These are phyloP conservation scores for Rubia yunnanensis DNA, from an alignment of 257 asterid genomes.

Conservation along the genomic window DNA sequence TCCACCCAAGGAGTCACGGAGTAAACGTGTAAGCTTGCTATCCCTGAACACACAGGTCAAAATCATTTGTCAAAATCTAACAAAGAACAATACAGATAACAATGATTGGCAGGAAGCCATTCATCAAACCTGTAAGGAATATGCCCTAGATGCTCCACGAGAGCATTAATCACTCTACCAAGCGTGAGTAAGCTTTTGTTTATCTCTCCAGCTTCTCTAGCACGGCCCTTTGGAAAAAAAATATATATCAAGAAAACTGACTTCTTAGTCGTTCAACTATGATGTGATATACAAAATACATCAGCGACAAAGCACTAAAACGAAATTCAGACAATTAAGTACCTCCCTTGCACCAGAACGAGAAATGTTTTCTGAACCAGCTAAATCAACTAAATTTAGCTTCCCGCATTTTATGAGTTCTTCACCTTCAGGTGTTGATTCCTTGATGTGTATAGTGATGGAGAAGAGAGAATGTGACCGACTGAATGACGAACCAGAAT, in stretches of 20 bases:
- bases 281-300: not conserved
- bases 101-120: conserved; percentile 1
- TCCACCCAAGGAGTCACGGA: conserved; percentile 87
- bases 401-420: conserved; percentile 86
- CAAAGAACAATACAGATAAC: conserved; percentile 4
- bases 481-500: conserved; percentile 36
- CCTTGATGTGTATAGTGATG: conserved; percentile 86
- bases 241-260: not conserved
- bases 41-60: conserved; percentile 40
- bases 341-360: conserved; percentile 98
- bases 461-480: conserved; percentile 94
- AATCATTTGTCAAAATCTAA: not conserved
- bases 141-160: conserved; percentile 87
- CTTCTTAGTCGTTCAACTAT: not conserved
- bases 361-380: conserved; percentile 88
- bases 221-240: conserved; percentile 48
- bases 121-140: conserved; percentile 61
- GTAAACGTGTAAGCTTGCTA: conserved; percentile 81
- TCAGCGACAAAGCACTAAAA: not conserved
- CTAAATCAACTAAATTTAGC: conserved; percentile 82
- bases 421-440: conserved; percentile 89
- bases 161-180: conserved; percentile 84
- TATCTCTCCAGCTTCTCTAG: conserved; percentile 92
- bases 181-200: conserved; percentile 86
- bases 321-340: conserved; percentile 5